Evolutionary conservation across 768 basidiomycete genomes (phyloP).

Genomic region (Leucocoprinus sp.): DNA sequence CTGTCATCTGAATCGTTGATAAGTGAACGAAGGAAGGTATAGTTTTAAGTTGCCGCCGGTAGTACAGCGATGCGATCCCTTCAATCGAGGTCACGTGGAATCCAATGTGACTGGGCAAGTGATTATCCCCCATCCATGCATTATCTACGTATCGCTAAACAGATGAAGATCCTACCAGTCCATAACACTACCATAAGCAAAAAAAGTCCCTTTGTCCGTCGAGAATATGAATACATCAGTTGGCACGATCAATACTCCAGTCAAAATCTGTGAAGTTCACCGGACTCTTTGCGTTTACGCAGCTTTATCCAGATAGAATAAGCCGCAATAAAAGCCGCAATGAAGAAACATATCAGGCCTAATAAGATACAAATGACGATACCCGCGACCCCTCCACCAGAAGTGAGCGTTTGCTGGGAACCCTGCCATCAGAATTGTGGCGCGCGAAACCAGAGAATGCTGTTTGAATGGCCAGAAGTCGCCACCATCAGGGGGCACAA

Average conservation of each 20-base stretch:
- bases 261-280: slow-evolving; percentile 16
- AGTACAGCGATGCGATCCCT: too few species aligned
- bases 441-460: slow-evolving; percentile 11
- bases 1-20: slow-evolving; percentile 9
- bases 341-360: slow-evolving; percentile 34
- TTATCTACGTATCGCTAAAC: too few species aligned
- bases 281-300: slow-evolving; percentile 19
- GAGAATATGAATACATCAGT: not conserved
- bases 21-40: not conserved
- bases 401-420: not conserved
- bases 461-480: slow-evolving; percentile 65
- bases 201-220: not conserved
- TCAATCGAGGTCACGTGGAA: too few species aligned
- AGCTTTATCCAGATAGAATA: slow-evolving; percentile 43
- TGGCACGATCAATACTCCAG: slow-evolving; percentile 2
- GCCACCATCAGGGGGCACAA: slow-evolving; percentile 58
- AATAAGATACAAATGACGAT: slow-evolving; percentile 45
- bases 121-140: too few species aligned
- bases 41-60: too few species aligned
- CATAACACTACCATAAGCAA: too few species aligned
- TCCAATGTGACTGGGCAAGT: too few species aligned
- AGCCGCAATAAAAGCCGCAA: slow-evolving; percentile 37
- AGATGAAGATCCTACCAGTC: too few species aligned
- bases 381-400: slow-evolving; percentile 31
- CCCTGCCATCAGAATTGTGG: slow-evolving; percentile 1